These are phyloP conservation scores for Aspergillus campestris DNA, from an alignment of 495 filamentous ascomycete genomes.

Conservation along the genomic window DNA sequence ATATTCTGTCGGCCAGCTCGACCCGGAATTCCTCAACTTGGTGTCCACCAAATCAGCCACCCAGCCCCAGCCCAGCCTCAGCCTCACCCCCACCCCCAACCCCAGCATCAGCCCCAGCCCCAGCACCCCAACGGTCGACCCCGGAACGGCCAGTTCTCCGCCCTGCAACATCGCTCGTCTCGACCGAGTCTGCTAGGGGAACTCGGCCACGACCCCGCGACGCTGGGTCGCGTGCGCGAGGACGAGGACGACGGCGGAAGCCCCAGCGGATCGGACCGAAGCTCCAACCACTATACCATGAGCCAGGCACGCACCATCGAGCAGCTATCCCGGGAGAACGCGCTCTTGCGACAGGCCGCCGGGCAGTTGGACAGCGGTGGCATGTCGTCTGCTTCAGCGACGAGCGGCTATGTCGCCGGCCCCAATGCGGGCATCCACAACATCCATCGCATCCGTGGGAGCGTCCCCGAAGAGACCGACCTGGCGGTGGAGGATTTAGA, in stretches of 20 bases:
- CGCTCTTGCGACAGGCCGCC: conserved; percentile 54
- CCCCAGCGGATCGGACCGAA: conserved; percentile 55
- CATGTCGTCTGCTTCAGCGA: conserved; percentile 40
- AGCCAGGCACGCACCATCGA: conserved; percentile 64
- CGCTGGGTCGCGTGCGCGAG: conserved; percentile 71
- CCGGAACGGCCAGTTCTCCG: conserved; percentile 49
- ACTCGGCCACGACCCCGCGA: conserved; percentile 59
- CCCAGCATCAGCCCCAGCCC: too few species aligned
- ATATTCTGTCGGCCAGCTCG: conserved; percentile 89
- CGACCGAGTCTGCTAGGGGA: conserved; percentile 80
- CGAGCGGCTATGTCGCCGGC: conserved; percentile 29
- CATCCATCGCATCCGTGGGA: conserved; percentile 52
- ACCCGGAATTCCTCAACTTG: conserved; percentile 50
- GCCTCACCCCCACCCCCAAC: too few species aligned
- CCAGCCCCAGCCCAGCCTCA: conserved; percentile 7
- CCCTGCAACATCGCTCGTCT: conserved; percentile 72
- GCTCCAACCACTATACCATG: conserved; percentile 41
- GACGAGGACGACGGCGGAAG: conserved; percentile 70
- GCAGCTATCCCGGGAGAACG: conserved; percentile 64
- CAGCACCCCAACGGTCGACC: conserved; percentile 29
- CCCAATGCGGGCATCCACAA: conserved; percentile 40
- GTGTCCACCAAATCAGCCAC: conserved; percentile 37
- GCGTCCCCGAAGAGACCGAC: conserved; percentile 61
- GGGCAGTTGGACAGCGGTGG: conserved; percentile 56
- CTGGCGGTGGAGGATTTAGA: conserved; percentile 63